Base-by-base conservation (phyloP, 305 asterid species). In the Solanum aculeatissimum region DNA sequence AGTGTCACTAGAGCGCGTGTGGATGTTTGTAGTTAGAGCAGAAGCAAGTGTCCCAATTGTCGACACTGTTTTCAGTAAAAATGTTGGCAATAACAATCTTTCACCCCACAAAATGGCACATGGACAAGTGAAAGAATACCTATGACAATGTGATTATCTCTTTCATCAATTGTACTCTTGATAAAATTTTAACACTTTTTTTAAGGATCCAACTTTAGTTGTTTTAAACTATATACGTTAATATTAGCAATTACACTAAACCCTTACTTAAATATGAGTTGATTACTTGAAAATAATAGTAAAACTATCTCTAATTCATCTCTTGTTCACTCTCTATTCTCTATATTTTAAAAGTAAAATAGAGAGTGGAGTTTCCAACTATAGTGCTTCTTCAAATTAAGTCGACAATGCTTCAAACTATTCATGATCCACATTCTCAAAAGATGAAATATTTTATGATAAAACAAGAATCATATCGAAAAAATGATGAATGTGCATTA, bases 91-190 rank as follows among this genome's bases (percentile, higher is more conserved):
- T 35, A 25, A 83, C 23, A 84, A 79, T 60, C 57, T 81, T 85
- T 85, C 72, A 87, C 87, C 85, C 85, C 89, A 80, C 86, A 62
- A 81, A 84, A 29, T 21, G 55, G 83, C 89, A 89, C 89, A 83
- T 90, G 90, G 90, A 79, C 82, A 81, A 88, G 85, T 87, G 84
- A 75, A 49, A 9, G 25, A 49, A 25, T 2, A 35, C 77, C 2
- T 69, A 69, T n/a, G 7, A 40, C 29, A 70, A 40, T 40, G 25
- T 19, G 78, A 40, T 40, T 70, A 35, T 38, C 27, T 21, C 8
- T 69, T 69, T 35, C 75, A 68, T 68, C 7, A 68, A 38, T 68
- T 19, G 18, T 69, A 69, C 77, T 70, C 7, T 70, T 71, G 42
- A 7, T 71, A 42, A 16, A 71, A 42, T n/a, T 71, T 71, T 71